Percentiles rank a stretch among this genome's conserved stretches.
phyloP scores from a whole-genome alignment of 257 asterid species.

The Plectranthus barbatus region DNA sequence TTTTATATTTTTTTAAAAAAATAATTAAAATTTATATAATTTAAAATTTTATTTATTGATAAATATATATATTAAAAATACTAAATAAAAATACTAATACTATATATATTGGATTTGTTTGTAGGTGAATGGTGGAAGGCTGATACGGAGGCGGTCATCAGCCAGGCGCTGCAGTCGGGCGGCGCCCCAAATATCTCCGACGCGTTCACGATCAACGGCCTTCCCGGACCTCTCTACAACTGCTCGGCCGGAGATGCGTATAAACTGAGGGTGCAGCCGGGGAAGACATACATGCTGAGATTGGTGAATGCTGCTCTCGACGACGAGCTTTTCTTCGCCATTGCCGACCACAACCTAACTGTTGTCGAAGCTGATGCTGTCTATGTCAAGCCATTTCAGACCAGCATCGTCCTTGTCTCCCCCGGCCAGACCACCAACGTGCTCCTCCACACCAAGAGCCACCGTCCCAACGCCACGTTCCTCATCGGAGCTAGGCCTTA shows the following conservation, averaged over 20 bases:
- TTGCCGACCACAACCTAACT: constrained; percentile 46
- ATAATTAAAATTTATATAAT: too few relatives aligned
- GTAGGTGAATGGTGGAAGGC: constrained; percentile 75
- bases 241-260: constrained; percentile 53
- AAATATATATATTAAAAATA: too few relatives aligned
- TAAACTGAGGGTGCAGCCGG: constrained; percentile 47
- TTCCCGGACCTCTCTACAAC: constrained; percentile 49
- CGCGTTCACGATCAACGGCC: constrained; percentile 64
- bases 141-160: constrained; percentile 44
- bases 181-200: constrained; percentile 55
- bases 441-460: constrained; percentile 30
- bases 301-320: constrained; percentile 62
- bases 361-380: constrained; percentile 60
- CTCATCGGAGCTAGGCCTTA: constrained; percentile 52
- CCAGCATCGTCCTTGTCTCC: constrained; percentile 31
- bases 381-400: constrained; percentile 51
- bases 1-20: too few relatives aligned
- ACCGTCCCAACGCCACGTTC: constrained; percentile 38
- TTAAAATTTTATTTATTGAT: too few relatives aligned
- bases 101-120: too few relatives aligned
- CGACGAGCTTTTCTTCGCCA: constrained; percentile 55
- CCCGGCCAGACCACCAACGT: constrained; percentile 70
- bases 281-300: constrained; percentile 51
- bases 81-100: too few relatives aligned
- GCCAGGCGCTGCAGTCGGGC: constrained; percentile 48